Conservation (phyloP, 2,329 filamentous ascomycete genomes). For the Fusarium newnesense region DNA sequence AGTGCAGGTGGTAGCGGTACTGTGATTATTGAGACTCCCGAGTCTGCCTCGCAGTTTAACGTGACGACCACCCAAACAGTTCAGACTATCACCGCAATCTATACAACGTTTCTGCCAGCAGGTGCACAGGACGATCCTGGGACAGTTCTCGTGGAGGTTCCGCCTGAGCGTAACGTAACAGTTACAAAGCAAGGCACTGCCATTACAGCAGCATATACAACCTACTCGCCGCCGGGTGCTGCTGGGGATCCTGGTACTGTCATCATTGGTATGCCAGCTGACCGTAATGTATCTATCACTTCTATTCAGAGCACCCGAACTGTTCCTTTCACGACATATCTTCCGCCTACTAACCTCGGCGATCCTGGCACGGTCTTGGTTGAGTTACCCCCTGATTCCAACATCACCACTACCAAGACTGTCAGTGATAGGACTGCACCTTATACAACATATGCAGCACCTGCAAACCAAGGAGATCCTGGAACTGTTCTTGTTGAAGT, state of each 20-base stretch:
- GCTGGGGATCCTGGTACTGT: not conserved
- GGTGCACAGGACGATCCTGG: not conserved
- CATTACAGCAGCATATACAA: not conserved
- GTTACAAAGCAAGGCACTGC: too few relatives aligned
- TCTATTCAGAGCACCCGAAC: not conserved
- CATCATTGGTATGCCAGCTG: not conserved
- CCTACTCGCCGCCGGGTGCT: not conserved
- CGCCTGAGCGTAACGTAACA: not conserved
- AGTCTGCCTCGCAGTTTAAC: too few relatives aligned
- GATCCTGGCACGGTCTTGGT: not conserved
- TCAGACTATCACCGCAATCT: not conserved
- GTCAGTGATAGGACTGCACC: not conserved
- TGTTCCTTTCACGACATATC: not conserved
- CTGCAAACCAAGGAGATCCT: not conserved
- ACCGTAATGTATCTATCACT: not conserved
- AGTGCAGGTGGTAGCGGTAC: too few relatives aligned
- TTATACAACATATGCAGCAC: not conserved
- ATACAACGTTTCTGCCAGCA: not conserved
- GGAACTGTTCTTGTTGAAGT: not conserved
- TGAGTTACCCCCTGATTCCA: not conserved
- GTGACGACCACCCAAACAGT: not conserved
- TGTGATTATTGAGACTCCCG: too few relatives aligned
- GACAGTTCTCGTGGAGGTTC: not conserved
- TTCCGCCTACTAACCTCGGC: not conserved
- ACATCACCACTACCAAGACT: not conserved